These are phyloP conservation scores for Eucalyptus victrix DNA, from an alignment of 345 rosid genomes.

Conservation along the genomic window DNA sequence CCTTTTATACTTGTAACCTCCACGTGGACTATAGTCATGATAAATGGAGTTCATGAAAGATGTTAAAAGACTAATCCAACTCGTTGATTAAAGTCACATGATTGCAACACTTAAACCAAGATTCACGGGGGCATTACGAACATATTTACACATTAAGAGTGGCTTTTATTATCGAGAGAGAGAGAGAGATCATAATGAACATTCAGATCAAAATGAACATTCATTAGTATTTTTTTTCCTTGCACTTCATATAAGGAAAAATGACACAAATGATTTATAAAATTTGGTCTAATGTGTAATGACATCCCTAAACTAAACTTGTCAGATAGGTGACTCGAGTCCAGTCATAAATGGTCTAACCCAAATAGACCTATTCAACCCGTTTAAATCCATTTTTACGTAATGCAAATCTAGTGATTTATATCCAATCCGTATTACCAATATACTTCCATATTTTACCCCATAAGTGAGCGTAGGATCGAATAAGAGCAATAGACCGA, in stretches of 20 bases:
- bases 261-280: neutral
- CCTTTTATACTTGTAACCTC: neutral
- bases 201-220: neutral
- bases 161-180: neutral
- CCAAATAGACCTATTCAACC: neutral
- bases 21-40: neutral
- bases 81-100: neutral
- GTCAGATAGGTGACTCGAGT: rapidly evolving
- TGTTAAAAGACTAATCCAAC: neutral
- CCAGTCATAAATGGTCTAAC: rapidly evolving
- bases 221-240: neutral
- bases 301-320: rapidly evolving
- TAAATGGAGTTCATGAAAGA: neutral
- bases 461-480: rapidly evolving
- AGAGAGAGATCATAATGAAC: neutral
- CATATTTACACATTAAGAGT: neutral
- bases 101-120: neutral
- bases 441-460: too few species aligned
- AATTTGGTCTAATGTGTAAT: rapidly evolving
- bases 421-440: neutral
- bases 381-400: rapidly evolving
- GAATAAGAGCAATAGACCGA: too few species aligned
- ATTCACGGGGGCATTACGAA: neutral
- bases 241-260: neutral
- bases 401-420: neutral